Base-by-base conservation (phyloP, 305 asterid species). In the Caryopteris hybrid region DNA sequence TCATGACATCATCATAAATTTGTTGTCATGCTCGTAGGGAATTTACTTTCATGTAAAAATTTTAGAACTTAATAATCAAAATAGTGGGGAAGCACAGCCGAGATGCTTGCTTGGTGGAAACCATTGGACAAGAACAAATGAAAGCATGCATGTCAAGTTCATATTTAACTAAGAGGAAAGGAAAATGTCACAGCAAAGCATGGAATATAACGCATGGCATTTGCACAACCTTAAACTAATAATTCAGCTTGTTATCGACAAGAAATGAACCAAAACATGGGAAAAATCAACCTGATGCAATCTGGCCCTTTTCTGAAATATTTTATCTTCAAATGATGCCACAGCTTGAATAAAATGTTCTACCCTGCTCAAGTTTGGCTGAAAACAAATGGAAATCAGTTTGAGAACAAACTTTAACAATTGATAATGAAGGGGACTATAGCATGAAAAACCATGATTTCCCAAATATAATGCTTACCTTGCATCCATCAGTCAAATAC, bases 311-410 rank as follows among this genome's bases (percentile, higher is more conserved):
- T 95, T 95, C 80, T 81, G 96, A 77, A 95, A 95, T 73, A 95
- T 95, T 74, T 84, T 90, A 72, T 95, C 99, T 83, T 95, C 99
- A 71, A 71, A 94, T 10, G 88, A 81, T 59, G 96, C 99, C 60
- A 94, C 97, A 47, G 99, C 98, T 83, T 94, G 97, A 75, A 95
- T 95, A 59, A 89, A 95, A 75, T 81, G 95, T 65, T 95, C 98
- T 71, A 95, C 98, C 74, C 82, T 75, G 82, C 78, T 69, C 68
- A 95, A 86, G 76, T 88, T 84, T 36, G 96, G 96, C 99, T 95
- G 89, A 64, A 56, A 70, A 75, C 43, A 17, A 54, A 67, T 22
- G 45, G 55, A 45, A 62, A 61, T 47, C 17, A 64, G 38, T 62
- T 73, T 36, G 18, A 57, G 31, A 62, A 47, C 41, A 76, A 73